Conservation (phyloP, 768 basidiomycete genomes). For the Pleurotus platypus region DNA sequence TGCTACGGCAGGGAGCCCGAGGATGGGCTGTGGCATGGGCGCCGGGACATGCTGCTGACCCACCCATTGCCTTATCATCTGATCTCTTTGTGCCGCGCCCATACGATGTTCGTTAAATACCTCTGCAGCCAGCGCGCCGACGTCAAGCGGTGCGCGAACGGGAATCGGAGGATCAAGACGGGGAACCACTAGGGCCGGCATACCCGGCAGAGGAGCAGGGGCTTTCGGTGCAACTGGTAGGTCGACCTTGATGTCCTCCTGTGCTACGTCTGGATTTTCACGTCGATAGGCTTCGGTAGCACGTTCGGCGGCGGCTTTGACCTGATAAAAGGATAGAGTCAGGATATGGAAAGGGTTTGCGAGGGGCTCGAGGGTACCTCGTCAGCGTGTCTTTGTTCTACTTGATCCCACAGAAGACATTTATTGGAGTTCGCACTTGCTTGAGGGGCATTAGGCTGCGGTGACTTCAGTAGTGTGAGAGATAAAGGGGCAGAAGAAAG, state of each 20-base stretch:
- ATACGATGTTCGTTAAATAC: too few relatives aligned
- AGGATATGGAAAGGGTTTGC: neutral
- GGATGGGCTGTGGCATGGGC: too few relatives aligned
- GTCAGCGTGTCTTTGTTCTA: slow-evolving; percentile 60
- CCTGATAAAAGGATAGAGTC: slow-evolving; percentile 34
- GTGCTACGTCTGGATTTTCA: slow-evolving; percentile 60
- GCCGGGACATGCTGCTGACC: too few relatives aligned
- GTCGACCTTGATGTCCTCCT: slow-evolving; percentile 61
- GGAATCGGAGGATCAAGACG: too few relatives aligned
- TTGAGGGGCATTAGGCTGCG: slow-evolving; percentile 1
- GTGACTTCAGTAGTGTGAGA: neutral
- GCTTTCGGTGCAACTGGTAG: slow-evolving; percentile 38
- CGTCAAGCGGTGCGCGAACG: too few relatives aligned
- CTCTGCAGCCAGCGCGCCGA: too few relatives aligned
- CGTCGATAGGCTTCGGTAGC: slow-evolving; percentile 61
- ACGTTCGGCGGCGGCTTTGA: slow-evolving; percentile 61
- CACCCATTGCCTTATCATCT: too few relatives aligned
- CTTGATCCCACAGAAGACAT: slow-evolving; percentile 67
- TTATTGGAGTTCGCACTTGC: slow-evolving; percentile 32
- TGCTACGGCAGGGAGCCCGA: too few relatives aligned
- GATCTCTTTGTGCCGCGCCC: too few relatives aligned
- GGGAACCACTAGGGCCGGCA: too few relatives aligned
- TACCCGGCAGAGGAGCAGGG: neutral
- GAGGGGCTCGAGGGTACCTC: slow-evolving; percentile 41
- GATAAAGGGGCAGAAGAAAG: slow-evolving; percentile 5